Evolutionary conservation across 495 filamentous ascomycete genomes (phyloP), one percentile per base, ranked within the genome.

Genomic region (Penicillium canariense): DNA sequence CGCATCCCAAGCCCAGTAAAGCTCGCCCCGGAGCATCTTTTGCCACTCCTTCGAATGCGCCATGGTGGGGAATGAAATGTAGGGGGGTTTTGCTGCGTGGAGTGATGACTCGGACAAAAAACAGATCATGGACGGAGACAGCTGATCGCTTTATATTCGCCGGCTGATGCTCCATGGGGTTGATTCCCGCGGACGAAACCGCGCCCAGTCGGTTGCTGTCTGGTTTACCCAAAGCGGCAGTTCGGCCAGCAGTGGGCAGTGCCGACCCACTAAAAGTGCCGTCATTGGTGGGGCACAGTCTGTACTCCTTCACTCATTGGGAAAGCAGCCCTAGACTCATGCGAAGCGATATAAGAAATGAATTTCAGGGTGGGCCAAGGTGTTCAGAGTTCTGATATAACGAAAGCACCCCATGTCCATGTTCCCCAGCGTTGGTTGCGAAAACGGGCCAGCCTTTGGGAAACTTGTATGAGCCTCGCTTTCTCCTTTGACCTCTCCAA

Each of bases 1-100:
- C 11, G 77, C 77, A 31, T 76, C 73, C 66, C 80, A 78, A 17
- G 80, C 79, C 67, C 75, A 69, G 54, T 75, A 76, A 11, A 73
- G 62, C 55, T 74, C 73, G 2, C 70, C 70, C 14, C 65, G 68
- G 20, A 69, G 58, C 66, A 72, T 71, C 35, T 69, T 71, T 23
- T 67, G 52, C 67, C 68, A 68, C 60, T 73, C 70, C 49, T 69
- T 63, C 12, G 69, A 72, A 4, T 66, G 52, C 9, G 68, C 39
- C 68, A 71, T 71, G 1, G 15, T 45, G 5, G 4, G 15, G 14
- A 4, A 28, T 30, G n/a, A 46, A 7, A 17, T 5, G 14, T 3
- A 3, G 9, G 3, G 1, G 8, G 12, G 3, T 7, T 4, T n/a
- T 14, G 20, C 7, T 42, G 17, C 9, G 22, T 23, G 20, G 11